A percentile compares a stretch with the other conserved stretches of the same genome.
Evolutionary conservation across 495 filamentous ascomycete species (phyloP).

Genomic region (Amniculicola lignicola): DNA sequence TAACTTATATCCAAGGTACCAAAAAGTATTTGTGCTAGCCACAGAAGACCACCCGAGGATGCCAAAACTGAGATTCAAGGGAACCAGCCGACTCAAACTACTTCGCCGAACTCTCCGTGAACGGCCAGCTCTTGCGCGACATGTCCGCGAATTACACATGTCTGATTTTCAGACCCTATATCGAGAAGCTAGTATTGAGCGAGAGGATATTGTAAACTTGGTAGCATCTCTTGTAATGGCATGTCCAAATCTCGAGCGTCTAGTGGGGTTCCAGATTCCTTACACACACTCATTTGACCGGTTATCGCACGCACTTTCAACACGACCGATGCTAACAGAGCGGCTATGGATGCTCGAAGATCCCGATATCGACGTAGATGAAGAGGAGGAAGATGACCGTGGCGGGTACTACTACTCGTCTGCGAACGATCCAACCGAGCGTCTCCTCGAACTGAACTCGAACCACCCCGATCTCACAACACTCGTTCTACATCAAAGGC

Average conservation of each 20-base stretch:
- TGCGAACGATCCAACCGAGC: constrained; percentile 61
- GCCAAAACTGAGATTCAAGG: constrained; percentile 60
- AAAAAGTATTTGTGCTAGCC: constrained; percentile 65
- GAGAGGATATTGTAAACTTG: constrained; percentile 64
- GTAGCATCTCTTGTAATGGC: constrained; percentile 80
- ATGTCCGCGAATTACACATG: constrained; percentile 72
- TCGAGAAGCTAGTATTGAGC: constrained; percentile 45
- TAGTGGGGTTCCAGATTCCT: constrained; percentile 66
- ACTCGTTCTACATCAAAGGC: constrained; percentile 66
- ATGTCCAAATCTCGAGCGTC: constrained; percentile 77
- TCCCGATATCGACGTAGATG: constrained; percentile 41
- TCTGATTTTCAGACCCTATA: constrained; percentile 54
- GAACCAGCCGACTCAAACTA: constrained; percentile 67
- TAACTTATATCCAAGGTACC: constrained; percentile 55
- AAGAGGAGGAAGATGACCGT: constrained; percentile 33
- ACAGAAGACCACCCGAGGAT: constrained; percentile 64
- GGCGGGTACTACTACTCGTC: constrained; percentile 47
- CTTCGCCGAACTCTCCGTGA: constrained; percentile 72
- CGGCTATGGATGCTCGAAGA: constrained; percentile 68
- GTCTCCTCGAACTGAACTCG: constrained; percentile 66
- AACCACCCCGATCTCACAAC: constrained; percentile 71
- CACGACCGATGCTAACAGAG: constrained; percentile 68
- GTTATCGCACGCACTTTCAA: constrained; percentile 74
- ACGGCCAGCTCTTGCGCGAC: constrained; percentile 64
- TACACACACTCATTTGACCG: constrained; percentile 73